Evolutionary conservation across 306 rosid genomes (phyloP), one percentile per base, ranked within the genome.

Genomic region (Cucurbita maxima): DNA sequence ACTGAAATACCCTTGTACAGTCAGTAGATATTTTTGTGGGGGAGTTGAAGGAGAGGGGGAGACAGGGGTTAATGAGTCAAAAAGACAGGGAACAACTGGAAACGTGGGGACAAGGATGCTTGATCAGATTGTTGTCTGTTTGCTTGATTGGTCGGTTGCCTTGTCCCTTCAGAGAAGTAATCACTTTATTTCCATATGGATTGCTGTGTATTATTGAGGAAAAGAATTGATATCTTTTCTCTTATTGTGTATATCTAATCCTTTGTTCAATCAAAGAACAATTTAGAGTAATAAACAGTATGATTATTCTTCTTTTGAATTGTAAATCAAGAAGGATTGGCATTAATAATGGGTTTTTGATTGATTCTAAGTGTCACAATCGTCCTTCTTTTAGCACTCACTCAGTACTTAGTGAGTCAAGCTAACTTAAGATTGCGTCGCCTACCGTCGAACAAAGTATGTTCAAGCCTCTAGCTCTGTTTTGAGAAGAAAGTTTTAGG

Each of bases 141-240:
- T 83, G 78, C 76, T 79, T 67, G 76, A 64, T 58, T 68, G 84
- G 87, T 79, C 81, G 88, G 97, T 79, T 84, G 62, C 79, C 70
- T 82, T 86, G 80, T 78, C 75, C 72, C 63, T 71, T 80, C 62
- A 50, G 18, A 66, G 56, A 81, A 71, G 53, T 59, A 70, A 75
- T 62, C 66, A 53, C 76, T 73, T 72, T 79, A 76, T 6, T 52
- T 0, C 71, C 14, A 25, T 69, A 47, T 68, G 73, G 57, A 45
- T 22, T 68, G 41, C 43, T 11, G 20, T 37, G 73, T 47, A 68
- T 22, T 13, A 47, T 7, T 7, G 30, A 7, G 55, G 72, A 67
- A 68, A 68, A 45, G 57, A 68, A 68, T 68, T 68, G 73, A 57
- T 13, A 47, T 69, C 73, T 48, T 69, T 50, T 70, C 38, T 10